These are phyloP conservation scores for Warburgia ugandensis DNA, from an alignment of 164 flowering plant species.

Conservation along the genomic window DNA sequence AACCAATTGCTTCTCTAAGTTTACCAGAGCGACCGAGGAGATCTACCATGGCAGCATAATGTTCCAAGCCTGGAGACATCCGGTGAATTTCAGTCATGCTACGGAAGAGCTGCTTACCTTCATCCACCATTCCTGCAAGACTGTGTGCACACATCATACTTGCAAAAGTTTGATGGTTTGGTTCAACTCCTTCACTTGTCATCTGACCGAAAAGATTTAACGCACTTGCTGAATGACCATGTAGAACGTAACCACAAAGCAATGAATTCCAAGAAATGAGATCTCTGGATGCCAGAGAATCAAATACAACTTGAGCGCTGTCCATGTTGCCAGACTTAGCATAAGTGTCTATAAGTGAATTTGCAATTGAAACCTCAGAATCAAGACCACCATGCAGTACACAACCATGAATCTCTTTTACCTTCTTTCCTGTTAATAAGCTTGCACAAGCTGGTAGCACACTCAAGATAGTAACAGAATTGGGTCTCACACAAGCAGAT, in stretches of 20 bases:
- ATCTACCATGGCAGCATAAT: slow-evolving; percentile 21
- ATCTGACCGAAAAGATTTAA: slow-evolving; percentile 15
- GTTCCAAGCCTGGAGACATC: slow-evolving; percentile 19
- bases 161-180: slow-evolving; percentile 20
- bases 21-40: slow-evolving; percentile 23
- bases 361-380: slow-evolving; percentile 10
- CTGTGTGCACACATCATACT: slow-evolving; percentile 18
- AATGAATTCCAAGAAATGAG: slow-evolving; percentile 24
- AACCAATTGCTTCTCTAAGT: slow-evolving; percentile 18
- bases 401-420: slow-evolving; percentile 23
- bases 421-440: slow-evolving; percentile 14
- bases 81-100: slow-evolving; percentile 18
- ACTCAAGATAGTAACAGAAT: slow-evolving; percentile 23
- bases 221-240: slow-evolving; percentile 15
- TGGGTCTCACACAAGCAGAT: slow-evolving; percentile 12
- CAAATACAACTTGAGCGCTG: slow-evolving; percentile 18
- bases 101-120: slow-evolving; percentile 20
- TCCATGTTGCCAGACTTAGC: slow-evolving; percentile 24
- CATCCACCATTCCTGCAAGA: slow-evolving; percentile 20
- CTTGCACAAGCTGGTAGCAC: slow-evolving; percentile 26
- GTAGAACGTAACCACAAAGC: slow-evolving; percentile 19
- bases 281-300: slow-evolving; percentile 15
- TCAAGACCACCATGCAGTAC: slow-evolving; percentile 12
- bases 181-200: slow-evolving; percentile 14
- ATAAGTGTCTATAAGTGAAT: slow-evolving; percentile 22